A percentile compares a stretch with the other conserved stretches of the same genome.
Evolutionary conservation across 139 green algal species (phyloP).

Genomic region (Picochlorum sp.): DNA sequence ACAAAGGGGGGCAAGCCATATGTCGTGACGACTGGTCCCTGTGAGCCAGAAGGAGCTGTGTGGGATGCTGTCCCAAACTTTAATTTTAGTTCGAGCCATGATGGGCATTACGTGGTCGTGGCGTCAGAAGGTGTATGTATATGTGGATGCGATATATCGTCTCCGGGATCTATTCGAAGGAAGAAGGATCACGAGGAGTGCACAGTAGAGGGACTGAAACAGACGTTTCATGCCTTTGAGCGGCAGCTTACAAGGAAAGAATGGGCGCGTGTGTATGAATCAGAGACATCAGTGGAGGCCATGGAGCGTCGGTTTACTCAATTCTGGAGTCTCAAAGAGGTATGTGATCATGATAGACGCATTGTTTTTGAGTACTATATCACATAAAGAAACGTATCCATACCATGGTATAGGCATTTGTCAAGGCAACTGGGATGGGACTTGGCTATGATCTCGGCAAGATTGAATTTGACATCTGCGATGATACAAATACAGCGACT

Average conservation of each 20-base stretch:
- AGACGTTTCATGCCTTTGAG: conserved; percentile 23
- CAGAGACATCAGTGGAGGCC: background rate
- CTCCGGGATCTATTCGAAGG: conserved; percentile 40
- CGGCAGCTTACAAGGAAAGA: conserved; percentile 37
- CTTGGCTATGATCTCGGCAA: conserved; percentile 58
- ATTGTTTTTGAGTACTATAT: background rate
- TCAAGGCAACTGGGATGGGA: conserved; percentile 70
- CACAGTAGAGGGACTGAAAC: background rate
- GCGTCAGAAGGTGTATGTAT: conserved; percentile 57
- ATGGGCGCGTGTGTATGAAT: conserved; percentile 28
- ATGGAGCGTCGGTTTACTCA: conserved; percentile 47
- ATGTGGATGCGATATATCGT: conserved; percentile 68
- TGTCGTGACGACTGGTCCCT: conserved; percentile 7
- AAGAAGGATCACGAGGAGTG: background rate
- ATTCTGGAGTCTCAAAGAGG: conserved; percentile 76
- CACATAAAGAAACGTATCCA: no score
- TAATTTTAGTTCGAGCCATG: conserved; percentile 65
- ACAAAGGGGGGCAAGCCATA: conserved; percentile 67
- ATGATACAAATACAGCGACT: conserved; percentile 19
- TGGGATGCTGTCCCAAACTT: conserved; percentile 53
- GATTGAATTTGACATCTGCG: conserved; percentile 39
- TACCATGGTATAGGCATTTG: conserved; percentile 31
- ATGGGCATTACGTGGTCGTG: conserved; percentile 71
- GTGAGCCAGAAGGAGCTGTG: background rate
- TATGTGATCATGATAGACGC: background rate